Conservation (phyloP, 345 rosid species). For the Carallia pectinifolia region DNA sequence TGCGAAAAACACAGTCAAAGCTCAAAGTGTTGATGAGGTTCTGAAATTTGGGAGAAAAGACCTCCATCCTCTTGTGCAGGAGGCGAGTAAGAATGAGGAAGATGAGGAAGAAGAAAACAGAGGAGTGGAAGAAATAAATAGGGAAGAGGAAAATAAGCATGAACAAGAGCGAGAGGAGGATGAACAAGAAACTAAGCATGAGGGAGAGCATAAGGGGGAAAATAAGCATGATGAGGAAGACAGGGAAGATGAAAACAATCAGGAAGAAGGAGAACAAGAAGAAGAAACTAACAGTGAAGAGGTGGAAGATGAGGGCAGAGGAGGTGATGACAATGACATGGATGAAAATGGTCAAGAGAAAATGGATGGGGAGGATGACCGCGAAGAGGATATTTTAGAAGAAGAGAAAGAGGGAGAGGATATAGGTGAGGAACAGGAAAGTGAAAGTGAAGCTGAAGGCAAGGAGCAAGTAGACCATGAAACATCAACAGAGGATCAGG, state of each 20-base stretch:
- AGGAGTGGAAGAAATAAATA: constrained; percentile 30
- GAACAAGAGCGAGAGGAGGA: constrained; percentile 28
- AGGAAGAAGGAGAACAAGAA: constrained; percentile 37
- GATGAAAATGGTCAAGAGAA: constrained; percentile 25
- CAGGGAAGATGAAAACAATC: constrained; percentile 29
- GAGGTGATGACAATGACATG: constrained; percentile 25
- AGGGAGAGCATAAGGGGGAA: constrained; percentile 25
- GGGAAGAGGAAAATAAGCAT: constrained; percentile 30
- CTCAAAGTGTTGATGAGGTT: constrained; percentile 27
- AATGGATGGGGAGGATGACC: constrained; percentile 40
- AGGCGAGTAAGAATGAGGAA: constrained; percentile 34
- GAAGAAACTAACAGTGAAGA: constrained; percentile 20
- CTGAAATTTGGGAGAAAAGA: constrained; percentile 76
- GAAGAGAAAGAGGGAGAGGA: constrained; percentile 38
- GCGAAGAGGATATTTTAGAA: constrained; percentile 46
- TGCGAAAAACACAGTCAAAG: constrained; percentile 24
- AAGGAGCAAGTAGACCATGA: constrained; percentile 38
- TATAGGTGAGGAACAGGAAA: constrained; percentile 36
- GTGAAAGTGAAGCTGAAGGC: constrained; percentile 32
- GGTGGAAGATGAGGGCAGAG: constrained; percentile 18
- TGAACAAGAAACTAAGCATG: constrained; percentile 34
- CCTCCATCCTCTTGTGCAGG: constrained; percentile 45
- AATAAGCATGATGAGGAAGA: constrained; percentile 31
- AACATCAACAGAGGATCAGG: constrained; percentile 33
- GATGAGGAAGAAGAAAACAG: constrained; percentile 41